Evolutionary conservation across 202 grass and related monocot genomes (phyloP).

Genomic region (Panicum virgatum): DNA sequence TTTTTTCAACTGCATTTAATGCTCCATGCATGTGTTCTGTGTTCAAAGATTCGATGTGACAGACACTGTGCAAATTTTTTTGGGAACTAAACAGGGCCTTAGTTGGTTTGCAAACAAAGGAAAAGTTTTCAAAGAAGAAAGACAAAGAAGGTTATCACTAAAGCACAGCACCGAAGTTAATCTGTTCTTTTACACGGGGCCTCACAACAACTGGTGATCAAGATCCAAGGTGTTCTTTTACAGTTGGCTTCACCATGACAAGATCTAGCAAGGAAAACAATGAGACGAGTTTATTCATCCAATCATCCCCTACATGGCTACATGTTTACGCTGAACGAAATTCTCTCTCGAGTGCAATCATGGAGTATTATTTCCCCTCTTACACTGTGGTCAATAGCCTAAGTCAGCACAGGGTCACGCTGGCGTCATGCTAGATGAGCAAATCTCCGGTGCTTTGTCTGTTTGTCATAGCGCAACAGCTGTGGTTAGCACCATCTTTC

Average conservation of each 20-base stretch:
- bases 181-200: neutral
- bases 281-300: neutral
- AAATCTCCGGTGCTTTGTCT: neutral
- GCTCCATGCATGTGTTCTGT: too few species aligned
- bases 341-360: neutral
- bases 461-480: constrained; percentile 1
- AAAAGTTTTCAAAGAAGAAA: neutral
- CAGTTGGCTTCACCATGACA: constrained; percentile 3
- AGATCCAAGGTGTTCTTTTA: neutral
- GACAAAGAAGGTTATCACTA: too few species aligned
- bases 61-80: too few species aligned
- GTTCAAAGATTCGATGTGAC: too few species aligned
- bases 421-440: constrained; percentile 11
- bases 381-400: neutral
- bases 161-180: neutral
- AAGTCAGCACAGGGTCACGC: constrained; percentile 26
- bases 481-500: neutral
- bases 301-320: too few species aligned
- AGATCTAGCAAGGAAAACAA: neutral
- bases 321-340: neutral
- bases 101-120: constrained; percentile 23
- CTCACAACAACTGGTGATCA: constrained; percentile 25
- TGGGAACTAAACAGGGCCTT: too few species aligned
- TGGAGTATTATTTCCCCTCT: neutral
- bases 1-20: too few species aligned